Conservation (phyloP, 768 basidiomycete species). For the Kwoniella heveanensis region DNA sequence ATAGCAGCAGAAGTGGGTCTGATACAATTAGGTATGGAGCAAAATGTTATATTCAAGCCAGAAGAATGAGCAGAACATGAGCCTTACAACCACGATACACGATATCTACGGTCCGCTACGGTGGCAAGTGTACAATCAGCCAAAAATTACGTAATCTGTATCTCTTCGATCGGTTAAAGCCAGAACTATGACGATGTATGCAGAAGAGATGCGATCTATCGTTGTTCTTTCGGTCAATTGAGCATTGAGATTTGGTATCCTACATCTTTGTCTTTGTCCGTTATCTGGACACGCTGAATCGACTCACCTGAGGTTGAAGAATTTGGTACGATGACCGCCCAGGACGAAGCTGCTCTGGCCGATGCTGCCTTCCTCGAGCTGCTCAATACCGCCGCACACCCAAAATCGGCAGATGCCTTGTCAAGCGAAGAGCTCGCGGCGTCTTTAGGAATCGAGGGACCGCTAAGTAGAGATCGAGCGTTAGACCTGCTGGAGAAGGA, state of each 20-base stretch:
- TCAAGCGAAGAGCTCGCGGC: slow-evolving; percentile 35
- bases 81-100: no score
- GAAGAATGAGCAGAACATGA: no score
- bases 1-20: no score
- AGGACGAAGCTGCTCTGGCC: slow-evolving; percentile 5
- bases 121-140: no score
- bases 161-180: neutral
- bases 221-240: neutral
- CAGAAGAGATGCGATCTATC: neutral
- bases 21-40: no score
- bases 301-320: no score
- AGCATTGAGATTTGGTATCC: neutral
- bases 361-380: slow-evolving; percentile 28
- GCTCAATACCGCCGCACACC: slow-evolving; percentile 26
- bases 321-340: neutral
- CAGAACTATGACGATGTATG: neutral
- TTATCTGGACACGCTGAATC: no score
- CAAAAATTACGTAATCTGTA: no score
- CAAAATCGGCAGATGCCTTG: slow-evolving; percentile 16
- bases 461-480: slow-evolving; percentile 30
- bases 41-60: no score
- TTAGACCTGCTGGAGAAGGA: slow-evolving; percentile 68
- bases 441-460: slow-evolving; percentile 35
- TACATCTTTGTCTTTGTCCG: no score
- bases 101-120: no score